These are phyloP conservation scores for Volvox carteri DNA, from an alignment of 163 green algal genomes.

Conservation along the genomic window DNA sequence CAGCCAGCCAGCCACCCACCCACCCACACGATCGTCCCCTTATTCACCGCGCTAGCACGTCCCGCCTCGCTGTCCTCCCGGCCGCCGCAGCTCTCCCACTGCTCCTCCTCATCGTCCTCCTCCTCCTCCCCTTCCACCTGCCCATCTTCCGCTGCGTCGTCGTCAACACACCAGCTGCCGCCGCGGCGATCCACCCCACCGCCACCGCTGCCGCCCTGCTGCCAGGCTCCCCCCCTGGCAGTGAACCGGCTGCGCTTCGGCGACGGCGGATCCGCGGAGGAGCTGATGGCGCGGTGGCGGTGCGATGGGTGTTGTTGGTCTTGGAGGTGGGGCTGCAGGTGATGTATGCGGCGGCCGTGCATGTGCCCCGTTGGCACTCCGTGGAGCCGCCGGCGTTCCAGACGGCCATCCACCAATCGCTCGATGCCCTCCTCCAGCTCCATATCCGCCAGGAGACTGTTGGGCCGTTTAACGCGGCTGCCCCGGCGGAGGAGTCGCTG, in stretches of 20 bases:
- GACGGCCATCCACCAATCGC: neutral
- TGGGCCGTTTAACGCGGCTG: conserved; percentile 43
- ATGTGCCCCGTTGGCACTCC: too few species aligned
- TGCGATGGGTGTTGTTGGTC: too few species aligned
- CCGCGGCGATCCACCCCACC: too few species aligned
- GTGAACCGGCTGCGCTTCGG: conserved; percentile 31
- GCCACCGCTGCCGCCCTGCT: neutral
- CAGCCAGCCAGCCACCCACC: too few species aligned
- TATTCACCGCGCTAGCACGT: neutral
- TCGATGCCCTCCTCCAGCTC: neutral
- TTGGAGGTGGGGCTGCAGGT: neutral
- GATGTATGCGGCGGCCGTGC: neutral
- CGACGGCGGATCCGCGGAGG: conserved; percentile 19
- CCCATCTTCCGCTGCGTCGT: neutral
- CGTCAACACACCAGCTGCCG: neutral
- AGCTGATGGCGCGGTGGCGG: neutral
- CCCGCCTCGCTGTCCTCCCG: neutral
- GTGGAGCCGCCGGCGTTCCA: neutral
- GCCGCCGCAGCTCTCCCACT: too few species aligned
- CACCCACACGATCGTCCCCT: too few species aligned
- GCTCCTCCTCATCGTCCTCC: neutral
- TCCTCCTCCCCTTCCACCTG: conserved; percentile 10
- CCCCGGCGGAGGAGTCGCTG: conserved; percentile 14
- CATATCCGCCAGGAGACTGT: conserved; percentile 49
- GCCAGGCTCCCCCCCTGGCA: neutral